Conservation (phyloP, 2,329 filamentous ascomycete genomes). For the Hymenoscyphus occultus region DNA sequence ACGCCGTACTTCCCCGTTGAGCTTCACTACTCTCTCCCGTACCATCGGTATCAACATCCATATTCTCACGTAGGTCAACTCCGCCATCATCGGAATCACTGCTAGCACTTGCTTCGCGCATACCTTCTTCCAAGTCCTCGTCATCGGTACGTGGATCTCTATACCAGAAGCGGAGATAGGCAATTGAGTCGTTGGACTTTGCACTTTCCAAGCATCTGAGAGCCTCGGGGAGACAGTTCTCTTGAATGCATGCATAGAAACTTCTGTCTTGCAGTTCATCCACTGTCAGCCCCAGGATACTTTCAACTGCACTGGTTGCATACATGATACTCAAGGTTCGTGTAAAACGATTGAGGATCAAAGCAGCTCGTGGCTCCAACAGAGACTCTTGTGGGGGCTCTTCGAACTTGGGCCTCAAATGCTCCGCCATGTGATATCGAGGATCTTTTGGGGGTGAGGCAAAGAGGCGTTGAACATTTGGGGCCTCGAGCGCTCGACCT, state of each 20-base stretch:
- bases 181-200: conserved; percentile 87
- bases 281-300: conserved; percentile 71
- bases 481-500: conserved; percentile 77
- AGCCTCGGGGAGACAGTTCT: conserved; percentile 72
- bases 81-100: conserved; percentile 47
- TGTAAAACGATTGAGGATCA: conserved; percentile 85
- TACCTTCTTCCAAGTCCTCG: conserved; percentile 44
- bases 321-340: conserved; percentile 82
- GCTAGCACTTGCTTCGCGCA: conserved; percentile 41
- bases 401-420: conserved; percentile 77
- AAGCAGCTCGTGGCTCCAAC: conserved; percentile 76
- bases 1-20: background rate
- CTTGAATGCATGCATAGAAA: conserved; percentile 84
- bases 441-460: conserved; percentile 79
- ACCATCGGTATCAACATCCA: conserved; percentile 39
- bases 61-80: conserved; percentile 38
- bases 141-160: conserved; percentile 65
- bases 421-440: conserved; percentile 85
- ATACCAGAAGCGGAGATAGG: conserved; percentile 83
- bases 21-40: conserved; percentile 10
- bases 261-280: conserved; percentile 70
- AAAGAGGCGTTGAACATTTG: conserved; percentile 74
- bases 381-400: conserved; percentile 55
- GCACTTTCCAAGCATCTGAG: conserved; percentile 78
- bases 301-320: conserved; percentile 70